Evolutionary conservation across 2,329 filamentous ascomycete species (phyloP).

Genomic region (Colletotrichum tropicale): DNA sequence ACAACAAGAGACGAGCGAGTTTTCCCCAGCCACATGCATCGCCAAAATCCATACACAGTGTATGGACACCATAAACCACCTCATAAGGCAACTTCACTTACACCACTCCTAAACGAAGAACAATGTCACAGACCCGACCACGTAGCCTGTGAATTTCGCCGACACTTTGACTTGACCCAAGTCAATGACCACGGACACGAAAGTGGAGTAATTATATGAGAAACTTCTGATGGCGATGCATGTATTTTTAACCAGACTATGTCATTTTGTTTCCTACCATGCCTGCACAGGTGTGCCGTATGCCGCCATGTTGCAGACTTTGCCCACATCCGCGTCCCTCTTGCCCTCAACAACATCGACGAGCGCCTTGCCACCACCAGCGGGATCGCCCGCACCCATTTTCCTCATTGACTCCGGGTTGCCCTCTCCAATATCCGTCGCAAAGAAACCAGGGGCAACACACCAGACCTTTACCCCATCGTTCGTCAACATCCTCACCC

Average conservation of each 20-base stretch:
- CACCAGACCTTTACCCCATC: not conserved
- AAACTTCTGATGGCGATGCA: fast-evolving
- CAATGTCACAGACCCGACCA: too few species aligned
- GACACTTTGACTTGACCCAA: too few species aligned
- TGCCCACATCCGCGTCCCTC: not conserved
- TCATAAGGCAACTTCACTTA: too few species aligned
- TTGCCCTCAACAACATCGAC: not conserved
- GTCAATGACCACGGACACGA: too few species aligned
- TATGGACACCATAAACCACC: too few species aligned
- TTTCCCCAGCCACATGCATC: too few species aligned
- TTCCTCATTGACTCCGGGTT: not conserved
- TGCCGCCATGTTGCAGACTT: not conserved
- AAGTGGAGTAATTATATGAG: too few species aligned
- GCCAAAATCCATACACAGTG: too few species aligned
- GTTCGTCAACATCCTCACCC: not conserved
- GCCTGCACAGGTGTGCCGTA: not conserved
- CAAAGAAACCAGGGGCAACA: not conserved
- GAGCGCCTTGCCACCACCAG: not conserved
- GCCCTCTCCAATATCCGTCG: not conserved
- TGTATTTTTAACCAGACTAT: fast-evolving
- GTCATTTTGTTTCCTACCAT: not conserved
- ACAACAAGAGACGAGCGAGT: too few species aligned
- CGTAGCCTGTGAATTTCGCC: too few species aligned
- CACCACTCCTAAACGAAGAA: too few species aligned
- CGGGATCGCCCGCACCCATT: not conserved